These are phyloP conservation scores for Aspergillus diversus DNA, from an alignment of 495 filamentous ascomycete genomes.

Conservation along the genomic window DNA sequence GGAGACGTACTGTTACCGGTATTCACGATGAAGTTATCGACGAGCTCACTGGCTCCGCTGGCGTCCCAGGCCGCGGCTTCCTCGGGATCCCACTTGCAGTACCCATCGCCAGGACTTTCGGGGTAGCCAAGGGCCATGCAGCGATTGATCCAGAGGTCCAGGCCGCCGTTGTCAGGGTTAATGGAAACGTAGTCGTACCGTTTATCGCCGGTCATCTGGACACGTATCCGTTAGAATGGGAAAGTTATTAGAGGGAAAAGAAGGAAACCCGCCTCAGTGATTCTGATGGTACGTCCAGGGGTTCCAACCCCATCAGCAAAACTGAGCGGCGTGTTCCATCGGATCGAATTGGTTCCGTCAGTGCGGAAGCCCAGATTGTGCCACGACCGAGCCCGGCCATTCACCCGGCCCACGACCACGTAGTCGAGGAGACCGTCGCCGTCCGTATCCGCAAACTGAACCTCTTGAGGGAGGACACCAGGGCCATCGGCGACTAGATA, in stretches of 20 bases:
- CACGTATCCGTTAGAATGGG: not conserved
- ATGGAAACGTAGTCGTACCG: not conserved
- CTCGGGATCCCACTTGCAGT: constrained; percentile 2
- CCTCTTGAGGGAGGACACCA: not conserved
- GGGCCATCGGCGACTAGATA: not conserved
- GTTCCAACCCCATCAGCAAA: constrained; percentile 6
- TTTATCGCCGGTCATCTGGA: constrained; percentile 10
- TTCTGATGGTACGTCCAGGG: constrained; percentile 6
- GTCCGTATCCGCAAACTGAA: constrained; percentile 4
- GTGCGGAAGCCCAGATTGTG: not conserved
- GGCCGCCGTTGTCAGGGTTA: not conserved
- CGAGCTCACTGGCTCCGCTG: not conserved
- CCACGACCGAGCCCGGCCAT: not conserved
- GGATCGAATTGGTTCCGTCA: not conserved
- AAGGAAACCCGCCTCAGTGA: no score
- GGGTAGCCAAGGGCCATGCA: constrained; percentile 2
- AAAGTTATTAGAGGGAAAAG: no score
- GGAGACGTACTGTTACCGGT: not conserved
- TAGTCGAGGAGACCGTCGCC: constrained; percentile 4
- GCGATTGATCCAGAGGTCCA: constrained; percentile 3
- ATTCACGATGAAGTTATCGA: not conserved
- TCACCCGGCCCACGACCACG: not conserved
- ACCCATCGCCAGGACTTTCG: not conserved
- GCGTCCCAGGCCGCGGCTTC: not conserved
- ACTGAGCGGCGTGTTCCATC: constrained; percentile 5